Evolutionary conservation across 2,329 filamentous ascomycete genomes (phyloP).

Genomic region (Dothideomycetes sp.): DNA sequence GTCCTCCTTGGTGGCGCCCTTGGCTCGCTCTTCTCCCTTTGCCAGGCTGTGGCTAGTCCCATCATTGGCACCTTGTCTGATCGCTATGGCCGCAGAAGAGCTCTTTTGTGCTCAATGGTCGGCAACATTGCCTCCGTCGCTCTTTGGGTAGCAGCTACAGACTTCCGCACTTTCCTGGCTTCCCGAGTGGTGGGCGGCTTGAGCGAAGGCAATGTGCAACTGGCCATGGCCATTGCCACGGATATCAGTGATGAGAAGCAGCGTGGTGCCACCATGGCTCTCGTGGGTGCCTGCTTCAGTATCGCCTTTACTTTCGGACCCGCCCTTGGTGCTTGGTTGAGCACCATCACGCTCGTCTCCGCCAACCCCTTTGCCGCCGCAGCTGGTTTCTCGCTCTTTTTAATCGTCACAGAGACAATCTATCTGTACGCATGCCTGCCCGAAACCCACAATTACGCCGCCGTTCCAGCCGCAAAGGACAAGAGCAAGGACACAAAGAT

Average conservation of each 20-base stretch:
- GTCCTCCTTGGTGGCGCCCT: constrained; percentile 88
- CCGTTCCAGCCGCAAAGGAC: constrained; percentile 8
- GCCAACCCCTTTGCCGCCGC: constrained; percentile 91
- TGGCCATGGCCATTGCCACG: constrained; percentile 91
- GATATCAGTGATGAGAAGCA: constrained; percentile 83
- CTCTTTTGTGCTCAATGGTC: constrained; percentile 80
- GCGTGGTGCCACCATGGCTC: constrained; percentile 84
- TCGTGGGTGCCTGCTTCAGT: constrained; percentile 93
- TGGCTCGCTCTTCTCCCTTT: constrained; percentile 83
- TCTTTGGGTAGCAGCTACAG: constrained; percentile 84
- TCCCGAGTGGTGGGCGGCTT: constrained; percentile 84
- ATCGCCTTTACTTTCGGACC: constrained; percentile 96
- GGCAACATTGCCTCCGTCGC: constrained; percentile 90
- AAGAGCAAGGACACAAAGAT: constrained; percentile 21
- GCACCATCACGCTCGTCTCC: constrained; percentile 63
- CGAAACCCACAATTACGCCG: constrained; percentile 56
- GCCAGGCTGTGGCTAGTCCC: constrained; percentile 86
- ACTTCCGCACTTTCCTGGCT: constrained; percentile 94
- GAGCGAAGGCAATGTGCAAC: constrained; percentile 93
- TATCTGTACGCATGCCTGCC: constrained; percentile 80
- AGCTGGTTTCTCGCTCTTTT: constrained; percentile 71
- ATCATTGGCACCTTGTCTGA: constrained; percentile 85
- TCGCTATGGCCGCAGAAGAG: constrained; percentile 73
- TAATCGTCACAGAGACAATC: constrained; percentile 77
- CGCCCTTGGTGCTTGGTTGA: constrained; percentile 77